These are phyloP conservation scores for Talaromyces pinophilus DNA, from an alignment of 2,329 filamentous ascomycete genomes.

Conservation along the genomic window DNA sequence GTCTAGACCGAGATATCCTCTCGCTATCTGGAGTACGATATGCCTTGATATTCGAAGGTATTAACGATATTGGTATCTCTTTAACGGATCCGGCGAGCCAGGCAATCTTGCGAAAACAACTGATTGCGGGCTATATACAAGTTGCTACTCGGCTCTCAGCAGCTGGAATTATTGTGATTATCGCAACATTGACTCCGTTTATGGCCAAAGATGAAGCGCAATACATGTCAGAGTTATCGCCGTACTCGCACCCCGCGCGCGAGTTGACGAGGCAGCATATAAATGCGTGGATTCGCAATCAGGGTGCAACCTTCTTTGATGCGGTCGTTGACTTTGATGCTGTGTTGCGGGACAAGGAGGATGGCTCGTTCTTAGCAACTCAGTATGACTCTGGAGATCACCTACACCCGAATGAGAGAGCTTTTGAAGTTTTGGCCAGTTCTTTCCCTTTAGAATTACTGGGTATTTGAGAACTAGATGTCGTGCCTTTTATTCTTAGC, in stretches of 20 bases:
- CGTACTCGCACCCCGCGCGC: slow-evolving; percentile 57
- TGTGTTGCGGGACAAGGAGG: slow-evolving; percentile 55
- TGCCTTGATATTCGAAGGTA: slow-evolving; percentile 67
- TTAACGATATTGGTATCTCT: slow-evolving; percentile 66
- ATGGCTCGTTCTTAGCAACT: slow-evolving; percentile 51
- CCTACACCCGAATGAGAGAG: slow-evolving; percentile 62
- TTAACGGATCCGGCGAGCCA: slow-evolving; percentile 50
- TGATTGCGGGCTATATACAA: slow-evolving; percentile 61
- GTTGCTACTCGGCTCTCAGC: slow-evolving; percentile 59
- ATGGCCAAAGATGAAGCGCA: slow-evolving; percentile 34
- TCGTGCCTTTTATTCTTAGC: too few species aligned
- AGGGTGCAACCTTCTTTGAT: slow-evolving; percentile 57
- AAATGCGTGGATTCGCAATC: slow-evolving; percentile 61
- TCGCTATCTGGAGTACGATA: slow-evolving; percentile 60
- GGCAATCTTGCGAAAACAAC: slow-evolving; percentile 48
- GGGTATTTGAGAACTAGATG: slow-evolving; percentile 8
- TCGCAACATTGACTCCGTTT: slow-evolving; percentile 68
- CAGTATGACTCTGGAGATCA: slow-evolving; percentile 65
- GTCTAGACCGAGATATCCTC: slow-evolving; percentile 66
- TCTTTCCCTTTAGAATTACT: slow-evolving; percentile 61
- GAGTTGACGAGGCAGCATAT: slow-evolving; percentile 60
- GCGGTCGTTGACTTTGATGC: slow-evolving; percentile 64
- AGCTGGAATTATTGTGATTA: slow-evolving; percentile 59
- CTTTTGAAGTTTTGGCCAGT: slow-evolving; percentile 62
- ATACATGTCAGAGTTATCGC: slow-evolving; percentile 42